These are phyloP conservation scores for Gynochthodes officinalis DNA, from an alignment of 257 asterid species.

Conservation along the genomic window DNA sequence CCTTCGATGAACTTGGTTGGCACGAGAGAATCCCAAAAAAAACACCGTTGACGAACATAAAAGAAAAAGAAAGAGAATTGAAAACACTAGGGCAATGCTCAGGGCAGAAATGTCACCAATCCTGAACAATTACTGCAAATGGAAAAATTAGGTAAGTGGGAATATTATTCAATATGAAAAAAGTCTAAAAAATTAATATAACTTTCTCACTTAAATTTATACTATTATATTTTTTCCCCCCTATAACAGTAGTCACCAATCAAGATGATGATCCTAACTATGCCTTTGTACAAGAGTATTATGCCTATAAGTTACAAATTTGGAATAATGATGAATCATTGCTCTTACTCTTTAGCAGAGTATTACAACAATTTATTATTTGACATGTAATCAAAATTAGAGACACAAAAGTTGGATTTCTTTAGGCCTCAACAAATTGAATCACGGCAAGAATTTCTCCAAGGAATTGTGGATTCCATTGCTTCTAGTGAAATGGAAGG, in stretches of 20 bases:
- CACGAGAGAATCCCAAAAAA: background rate
- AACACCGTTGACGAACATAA: too few relatives aligned
- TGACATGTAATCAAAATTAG: background rate
- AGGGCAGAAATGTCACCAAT: too few relatives aligned
- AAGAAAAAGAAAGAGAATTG: too few relatives aligned
- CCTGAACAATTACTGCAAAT: too few relatives aligned
- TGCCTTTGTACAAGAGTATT: background rate
- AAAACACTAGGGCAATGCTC: too few relatives aligned
- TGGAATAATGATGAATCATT: background rate
- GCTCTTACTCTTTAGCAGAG: background rate
- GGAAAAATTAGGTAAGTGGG: too few relatives aligned
- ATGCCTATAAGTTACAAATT: background rate
- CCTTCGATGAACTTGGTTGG: background rate
- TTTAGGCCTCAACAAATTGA: background rate
- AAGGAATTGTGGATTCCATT: background rate
- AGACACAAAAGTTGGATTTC: background rate
- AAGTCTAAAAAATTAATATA: too few relatives aligned
- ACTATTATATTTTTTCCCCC: too few relatives aligned
- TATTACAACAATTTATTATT: background rate
- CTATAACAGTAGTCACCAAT: background rate
- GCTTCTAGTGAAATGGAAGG: background rate
- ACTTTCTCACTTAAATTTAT: too few relatives aligned
- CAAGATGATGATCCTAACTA: background rate
- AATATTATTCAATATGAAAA: too few relatives aligned
- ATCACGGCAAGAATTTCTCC: background rate